Evolutionary conservation across 129 eudicot species (phyloP), one percentile per base, ranked within the genome.

Genomic region (Centella asiatica): DNA sequence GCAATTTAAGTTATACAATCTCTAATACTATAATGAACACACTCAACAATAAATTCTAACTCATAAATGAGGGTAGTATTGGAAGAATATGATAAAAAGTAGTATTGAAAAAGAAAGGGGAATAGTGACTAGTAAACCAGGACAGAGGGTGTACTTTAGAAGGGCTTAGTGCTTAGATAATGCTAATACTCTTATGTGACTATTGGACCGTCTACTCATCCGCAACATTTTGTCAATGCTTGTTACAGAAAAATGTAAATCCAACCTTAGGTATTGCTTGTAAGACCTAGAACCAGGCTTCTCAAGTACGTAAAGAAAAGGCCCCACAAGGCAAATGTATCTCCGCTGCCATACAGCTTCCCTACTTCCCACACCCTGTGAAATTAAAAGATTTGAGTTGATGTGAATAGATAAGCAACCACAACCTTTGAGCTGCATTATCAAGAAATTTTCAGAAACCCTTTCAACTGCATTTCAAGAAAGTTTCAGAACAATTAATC

Each of bases 291-390:
- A 80, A 11, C 83, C 89, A 46, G 99, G 96, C 45, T 67, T 80
- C 59, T 93, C 96, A 59, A 93, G 93, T 67, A 78, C 72, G 75
- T 93, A 93, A 57, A 93, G 86, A 19, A 80, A 87, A 42, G 95
- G 89, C 65, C 99, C 99, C 65, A 88, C 96, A 51, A 93, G 78
- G 68, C 99, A 85, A 48, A 93, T 65, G 76, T 87, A 93, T 83
- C 96, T 80, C 56, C 83, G 80, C 72, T 93, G 84, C 99, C 99
- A 93, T 23, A 93, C 88, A 71, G 99, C 96, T 68, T 93, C 99
- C 83, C 96, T 80, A 76, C 74, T 81, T 72, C 88, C 99, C 39
- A 93, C 86, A 22, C 99, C 99, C 99, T 93, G 68, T 48, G 46
- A 10, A 24, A 73, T 22, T 66, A 42, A 55, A 69, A 36, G 5